Base-by-base conservation (phyloP, 1,284 basidiomycete species). In the Ceratobasidium sp. region DNA sequence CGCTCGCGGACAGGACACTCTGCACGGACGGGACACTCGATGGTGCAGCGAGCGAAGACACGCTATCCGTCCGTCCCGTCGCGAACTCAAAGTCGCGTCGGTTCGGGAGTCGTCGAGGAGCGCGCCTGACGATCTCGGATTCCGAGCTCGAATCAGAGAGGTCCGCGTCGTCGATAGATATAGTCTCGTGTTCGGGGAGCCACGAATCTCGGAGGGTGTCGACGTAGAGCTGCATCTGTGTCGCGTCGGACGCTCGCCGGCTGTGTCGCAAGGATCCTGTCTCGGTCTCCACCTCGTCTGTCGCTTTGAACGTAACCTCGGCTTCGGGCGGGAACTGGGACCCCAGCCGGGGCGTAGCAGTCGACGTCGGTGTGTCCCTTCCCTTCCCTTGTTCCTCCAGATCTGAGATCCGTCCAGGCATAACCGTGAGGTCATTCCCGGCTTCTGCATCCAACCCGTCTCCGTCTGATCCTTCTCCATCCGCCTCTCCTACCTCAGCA, bases 51-150 rank as follows among this genome's bases (percentile, higher is more conserved):
- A 93, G 87, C 50, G 91, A 93, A 3, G 91, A 92, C 14, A 92
- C 90, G 62, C 86, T 89, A 74, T 91, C 89, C 21, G 81, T 80
- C n/a, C 14, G 91, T 89, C 47, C 35, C 87, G 82, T 11, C 87
- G 92, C 86, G 77, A 93, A 92, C 79, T 93, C 90, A 75, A 93
- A 91, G 74, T 92, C 91, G 21, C 90, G 87, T 2, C 91, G 86
- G 47, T 88, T 84, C 0, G 91, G 91, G 44, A 93, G 81, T 73
- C 87, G 87, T 32, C 88, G 85, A 49, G 84, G 81, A 9, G 83
- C 81, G 57, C 76, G 55, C 75, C 76, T 35, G 75, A 72, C 50
- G 32, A 67, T 67, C 32, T 76, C 71, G 13, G 75, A 64, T 46
- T 69, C 72, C 11, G 75, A 75, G 38, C 75, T 74, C 23, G 77